Percentiles rank a stretch among this genome's conserved stretches.
phyloP scores from a whole-genome alignment of 805 yeast genomes.

The Lipomyces orientalis region DNA sequence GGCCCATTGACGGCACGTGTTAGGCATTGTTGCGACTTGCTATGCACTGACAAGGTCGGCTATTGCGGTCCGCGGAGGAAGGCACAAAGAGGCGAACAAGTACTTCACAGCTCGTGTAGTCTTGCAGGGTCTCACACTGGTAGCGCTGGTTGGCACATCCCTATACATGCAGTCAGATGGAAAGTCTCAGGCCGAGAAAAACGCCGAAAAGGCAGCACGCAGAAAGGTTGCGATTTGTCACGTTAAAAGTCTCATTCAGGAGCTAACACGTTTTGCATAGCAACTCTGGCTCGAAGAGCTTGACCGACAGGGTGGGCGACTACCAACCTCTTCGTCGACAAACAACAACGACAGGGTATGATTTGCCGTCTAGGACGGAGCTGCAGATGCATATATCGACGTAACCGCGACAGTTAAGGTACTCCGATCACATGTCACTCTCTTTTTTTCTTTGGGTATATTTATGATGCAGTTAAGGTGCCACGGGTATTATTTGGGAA shows the following conservation, averaged over 20 bases:
- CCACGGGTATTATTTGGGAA: neutral
- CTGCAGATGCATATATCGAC: neutral
- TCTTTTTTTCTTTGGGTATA: neutral
- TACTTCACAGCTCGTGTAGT: conserved; percentile 86
- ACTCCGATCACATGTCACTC: neutral
- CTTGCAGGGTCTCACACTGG: conserved; percentile 74
- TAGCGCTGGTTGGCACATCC: conserved; percentile 78
- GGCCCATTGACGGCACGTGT: neutral
- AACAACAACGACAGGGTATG: neutral
- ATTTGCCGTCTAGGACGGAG: neutral
- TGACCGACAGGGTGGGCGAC: conserved; percentile 50
- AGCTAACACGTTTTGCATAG: conserved; percentile 47
- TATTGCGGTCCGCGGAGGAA: conserved; percentile 71
- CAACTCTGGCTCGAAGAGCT: conserved; percentile 74
- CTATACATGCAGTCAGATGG: conserved; percentile 60
- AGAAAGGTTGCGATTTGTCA: conserved; percentile 25
- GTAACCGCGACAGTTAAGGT: neutral
- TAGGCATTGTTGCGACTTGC: conserved; percentile 29
- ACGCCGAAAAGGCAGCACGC: conserved; percentile 32
- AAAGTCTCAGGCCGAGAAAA: conserved; percentile 50
- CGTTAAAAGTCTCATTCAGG: neutral
- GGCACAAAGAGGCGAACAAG: conserved; percentile 69
- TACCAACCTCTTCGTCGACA: neutral
- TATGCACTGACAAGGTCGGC: conserved; percentile 68
- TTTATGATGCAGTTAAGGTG: neutral